Evolutionary conservation across 2,329 filamentous ascomycete genomes (phyloP).

Genomic region (Macroventuria anomochaeta): DNA sequence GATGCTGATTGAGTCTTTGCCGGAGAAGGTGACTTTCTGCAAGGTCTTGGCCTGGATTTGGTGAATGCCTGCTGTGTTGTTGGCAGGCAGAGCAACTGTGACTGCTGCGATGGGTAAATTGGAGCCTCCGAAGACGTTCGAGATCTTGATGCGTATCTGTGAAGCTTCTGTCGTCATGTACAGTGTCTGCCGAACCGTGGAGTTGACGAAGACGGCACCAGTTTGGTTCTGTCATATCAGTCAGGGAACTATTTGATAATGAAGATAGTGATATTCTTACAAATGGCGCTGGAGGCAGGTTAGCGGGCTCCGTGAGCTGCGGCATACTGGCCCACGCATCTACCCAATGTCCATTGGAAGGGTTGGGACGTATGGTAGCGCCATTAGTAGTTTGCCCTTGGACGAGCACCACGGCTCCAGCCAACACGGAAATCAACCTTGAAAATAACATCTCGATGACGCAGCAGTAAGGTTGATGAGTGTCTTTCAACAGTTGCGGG

Average conservation of each 20-base stretch:
- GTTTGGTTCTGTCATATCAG: conserved; percentile 56
- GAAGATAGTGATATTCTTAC: conserved; percentile 21
- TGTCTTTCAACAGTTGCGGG: neutral
- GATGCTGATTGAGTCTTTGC: conserved; percentile 57
- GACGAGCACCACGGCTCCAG: conserved; percentile 2
- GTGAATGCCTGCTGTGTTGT: conserved; percentile 61
- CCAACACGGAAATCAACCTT: conserved; percentile 2
- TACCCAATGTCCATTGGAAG: conserved; percentile 60
- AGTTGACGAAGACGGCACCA: conserved; percentile 63
- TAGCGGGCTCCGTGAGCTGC: conserved; percentile 67
- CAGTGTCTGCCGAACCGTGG: conserved; percentile 71
- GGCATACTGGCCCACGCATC: conserved; percentile 71
- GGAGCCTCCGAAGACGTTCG: conserved; percentile 68
- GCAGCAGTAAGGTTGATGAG: neutral
- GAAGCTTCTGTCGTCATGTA: conserved; percentile 64
- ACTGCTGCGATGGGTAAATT: conserved; percentile 66
- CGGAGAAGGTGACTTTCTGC: conserved; percentile 65
- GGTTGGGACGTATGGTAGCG: conserved; percentile 13
- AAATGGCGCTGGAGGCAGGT: conserved; percentile 67
- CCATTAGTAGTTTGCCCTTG: neutral
- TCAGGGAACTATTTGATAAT: neutral
- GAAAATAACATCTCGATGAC: conserved; percentile 6
- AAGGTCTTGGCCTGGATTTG: conserved; percentile 61
- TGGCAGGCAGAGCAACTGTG: conserved; percentile 63
- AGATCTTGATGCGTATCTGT: conserved; percentile 67